Conservation (phyloP, 2,329 filamentous ascomycete species). For the Trichoderma koningii region DNA sequence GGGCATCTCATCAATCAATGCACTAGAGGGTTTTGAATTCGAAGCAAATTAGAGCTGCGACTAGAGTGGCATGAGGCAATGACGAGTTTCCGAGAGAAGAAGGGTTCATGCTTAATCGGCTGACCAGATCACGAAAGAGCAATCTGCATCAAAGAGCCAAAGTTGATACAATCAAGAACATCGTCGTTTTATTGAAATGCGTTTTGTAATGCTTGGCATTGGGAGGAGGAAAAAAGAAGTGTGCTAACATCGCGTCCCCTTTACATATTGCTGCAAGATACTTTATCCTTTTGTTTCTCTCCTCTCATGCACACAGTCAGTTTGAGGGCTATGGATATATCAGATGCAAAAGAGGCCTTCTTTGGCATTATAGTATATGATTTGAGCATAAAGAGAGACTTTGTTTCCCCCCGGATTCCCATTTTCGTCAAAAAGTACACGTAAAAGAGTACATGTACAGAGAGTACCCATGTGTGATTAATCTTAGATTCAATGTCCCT, state of each 20-base stretch:
- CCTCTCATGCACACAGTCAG: not conserved
- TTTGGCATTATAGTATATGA: constrained; percentile 17
- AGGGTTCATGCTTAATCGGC: constrained; percentile 25
- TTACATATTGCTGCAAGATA: constrained; percentile 16
- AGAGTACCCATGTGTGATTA: not conserved
- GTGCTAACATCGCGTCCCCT: constrained; percentile 13
- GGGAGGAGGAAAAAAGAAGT: not conserved
- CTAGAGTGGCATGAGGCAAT: not conserved
- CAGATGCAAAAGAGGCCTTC: constrained; percentile 2
- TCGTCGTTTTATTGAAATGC: constrained; percentile 25
- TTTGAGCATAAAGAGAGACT: not conserved
- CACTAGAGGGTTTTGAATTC: constrained; percentile 27
- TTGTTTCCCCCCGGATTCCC: not conserved
- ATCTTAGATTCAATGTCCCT: not conserved
- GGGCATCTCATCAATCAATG: constrained; percentile 5
- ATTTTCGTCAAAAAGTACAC: not conserved
- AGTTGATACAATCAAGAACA: constrained; percentile 7
- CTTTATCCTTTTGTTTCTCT: constrained; percentile 1
- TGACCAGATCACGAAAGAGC: constrained; percentile 16
- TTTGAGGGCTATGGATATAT: constrained; percentile 12
- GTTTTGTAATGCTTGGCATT: constrained; percentile 13
- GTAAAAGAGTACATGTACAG: too few species aligned
- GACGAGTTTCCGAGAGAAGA: not conserved
- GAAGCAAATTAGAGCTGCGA: constrained; percentile 16
- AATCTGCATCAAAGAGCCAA: constrained; percentile 24